Evolutionary conservation across 23 red algal genomes (phyloP).

Genomic region (Porphyridium purpureum): DNA sequence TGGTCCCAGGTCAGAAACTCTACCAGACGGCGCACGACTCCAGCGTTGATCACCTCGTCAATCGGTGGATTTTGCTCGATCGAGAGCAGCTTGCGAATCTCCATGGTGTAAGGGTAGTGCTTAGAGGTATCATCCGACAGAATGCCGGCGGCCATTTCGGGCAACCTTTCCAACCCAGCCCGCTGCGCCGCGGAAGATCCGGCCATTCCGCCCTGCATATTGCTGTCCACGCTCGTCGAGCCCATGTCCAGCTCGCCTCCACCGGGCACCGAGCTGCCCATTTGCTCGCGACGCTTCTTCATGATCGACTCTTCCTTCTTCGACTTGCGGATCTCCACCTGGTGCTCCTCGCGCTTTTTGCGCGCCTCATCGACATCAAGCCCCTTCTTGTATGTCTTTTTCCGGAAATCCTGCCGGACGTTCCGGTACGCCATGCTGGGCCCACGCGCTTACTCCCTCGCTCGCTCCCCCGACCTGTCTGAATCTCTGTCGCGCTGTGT

Average conservation of each 20-base stretch:
- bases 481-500: too few species aligned
- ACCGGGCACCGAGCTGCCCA: neutral
- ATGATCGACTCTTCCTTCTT: constrained; percentile 96
- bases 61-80: constrained; percentile 90
- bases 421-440: too few species aligned
- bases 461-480: too few species aligned
- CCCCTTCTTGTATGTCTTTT: constrained; percentile 62
- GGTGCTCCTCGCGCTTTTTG: constrained; percentile 75
- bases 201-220: too few species aligned
- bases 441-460: too few species aligned
- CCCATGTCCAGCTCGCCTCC: neutral
- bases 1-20: constrained; percentile 61
- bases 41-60: constrained; percentile 62
- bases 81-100: constrained; percentile 80
- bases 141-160: constrained; percentile 50
- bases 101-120: constrained; percentile 45
- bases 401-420: neutral
- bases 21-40: constrained; percentile 69
- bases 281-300: constrained; percentile 86
- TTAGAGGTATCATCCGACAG: constrained; percentile 19
- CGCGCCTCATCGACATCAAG: constrained; percentile 82
- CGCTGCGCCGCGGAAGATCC: too few species aligned
- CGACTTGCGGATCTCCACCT: constrained; percentile 81
- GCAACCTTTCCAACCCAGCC: constrained; percentile 10
- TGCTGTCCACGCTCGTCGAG: too few species aligned